A percentile compares a stretch with the other conserved stretches of the same genome.
Evolutionary conservation across 768 basidiomycete genomes (phyloP).

Genomic region (Tylopilus sp.): DNA sequence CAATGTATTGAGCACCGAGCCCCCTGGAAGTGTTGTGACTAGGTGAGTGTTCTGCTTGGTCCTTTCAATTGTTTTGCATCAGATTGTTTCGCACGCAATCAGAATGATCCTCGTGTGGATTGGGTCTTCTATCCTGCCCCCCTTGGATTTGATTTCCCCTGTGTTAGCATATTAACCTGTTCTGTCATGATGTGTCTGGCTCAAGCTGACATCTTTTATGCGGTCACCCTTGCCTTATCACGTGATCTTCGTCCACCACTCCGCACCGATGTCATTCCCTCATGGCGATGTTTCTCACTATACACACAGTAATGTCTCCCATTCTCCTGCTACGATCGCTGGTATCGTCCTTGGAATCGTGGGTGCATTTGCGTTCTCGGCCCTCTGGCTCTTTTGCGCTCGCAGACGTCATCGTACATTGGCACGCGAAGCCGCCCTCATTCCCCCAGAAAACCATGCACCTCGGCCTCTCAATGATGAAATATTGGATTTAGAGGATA

Average conservation of each 20-base stretch:
- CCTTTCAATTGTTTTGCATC: not conserved
- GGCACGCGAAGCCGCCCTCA: conserved; percentile 14
- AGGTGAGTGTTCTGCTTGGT: conserved; percentile 16
- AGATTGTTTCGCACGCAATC: conserved; percentile 4
- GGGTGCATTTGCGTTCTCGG: conserved; percentile 25
- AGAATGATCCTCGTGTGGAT: conserved; percentile 6
- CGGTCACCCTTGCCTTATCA: conserved; percentile 13
- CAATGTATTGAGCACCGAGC: conserved; percentile 22
- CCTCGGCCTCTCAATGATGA: conserved; percentile 24
- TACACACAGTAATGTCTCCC: conserved; percentile 5
- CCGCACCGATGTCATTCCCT: conserved; percentile 3
- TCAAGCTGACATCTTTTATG: conserved; percentile 16
- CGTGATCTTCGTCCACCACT: conserved; percentile 4
- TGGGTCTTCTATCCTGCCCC: not conserved
- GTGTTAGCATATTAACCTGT: too few relatives aligned
- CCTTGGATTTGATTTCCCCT: conserved; percentile 14
- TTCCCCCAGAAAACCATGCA: conserved; percentile 6
- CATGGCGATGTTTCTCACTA: conserved; percentile 4
- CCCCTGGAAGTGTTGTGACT: not conserved
- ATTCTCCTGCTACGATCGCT: conserved; percentile 24
- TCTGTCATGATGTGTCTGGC: conserved; percentile 14
- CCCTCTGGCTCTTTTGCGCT: conserved; percentile 32
- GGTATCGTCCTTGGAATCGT: conserved; percentile 25
- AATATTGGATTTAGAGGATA: conserved; percentile 14
- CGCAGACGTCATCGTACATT: conserved; percentile 28